phyloP scores from a whole-genome alignment of 768 basidiomycete species.

The Mycena pura region DNA sequence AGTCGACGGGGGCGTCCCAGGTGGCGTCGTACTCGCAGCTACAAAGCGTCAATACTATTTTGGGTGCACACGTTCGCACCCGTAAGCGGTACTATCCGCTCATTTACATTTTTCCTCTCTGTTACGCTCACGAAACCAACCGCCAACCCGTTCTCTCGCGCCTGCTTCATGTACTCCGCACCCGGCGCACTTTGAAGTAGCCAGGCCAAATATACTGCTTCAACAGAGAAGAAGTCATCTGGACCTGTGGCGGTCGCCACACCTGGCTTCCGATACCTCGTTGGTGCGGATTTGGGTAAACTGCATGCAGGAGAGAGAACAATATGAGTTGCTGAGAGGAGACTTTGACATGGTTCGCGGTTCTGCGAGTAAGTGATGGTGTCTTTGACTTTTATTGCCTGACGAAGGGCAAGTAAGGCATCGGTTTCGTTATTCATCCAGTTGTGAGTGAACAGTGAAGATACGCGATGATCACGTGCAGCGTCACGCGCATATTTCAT shows the following conservation, averaged over 20 bases:
- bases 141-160: slow-evolving; percentile 73
- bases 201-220: slow-evolving; percentile 89
- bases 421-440: slow-evolving; percentile 40
- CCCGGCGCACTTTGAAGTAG: slow-evolving; percentile 71
- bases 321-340: slow-evolving; percentile 69
- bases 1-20: slow-evolving; percentile 52
- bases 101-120: slow-evolving; percentile 80
- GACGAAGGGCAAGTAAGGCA: slow-evolving; percentile 61
- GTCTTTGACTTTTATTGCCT: slow-evolving; percentile 63
- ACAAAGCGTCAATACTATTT: slow-evolving; percentile 3
- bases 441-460: too few species aligned
- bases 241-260: slow-evolving; percentile 49
- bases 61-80: slow-evolving; percentile 33
- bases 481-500: too few species aligned
- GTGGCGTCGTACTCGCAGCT: slow-evolving; percentile 67
- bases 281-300: slow-evolving; percentile 77
- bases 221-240: slow-evolving; percentile 77
- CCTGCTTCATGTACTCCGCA: slow-evolving; percentile 90
- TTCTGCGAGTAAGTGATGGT: slow-evolving; percentile 56
- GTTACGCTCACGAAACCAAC: slow-evolving; percentile 85
- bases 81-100: slow-evolving; percentile 55
- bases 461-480: too few species aligned
- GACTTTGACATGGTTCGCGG: slow-evolving; percentile 50
- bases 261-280: slow-evolving; percentile 78
- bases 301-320: slow-evolving; percentile 57